Evolutionary conservation across 805 yeast species (phyloP).

Genomic region (Wickerhamiella spandovensis): DNA sequence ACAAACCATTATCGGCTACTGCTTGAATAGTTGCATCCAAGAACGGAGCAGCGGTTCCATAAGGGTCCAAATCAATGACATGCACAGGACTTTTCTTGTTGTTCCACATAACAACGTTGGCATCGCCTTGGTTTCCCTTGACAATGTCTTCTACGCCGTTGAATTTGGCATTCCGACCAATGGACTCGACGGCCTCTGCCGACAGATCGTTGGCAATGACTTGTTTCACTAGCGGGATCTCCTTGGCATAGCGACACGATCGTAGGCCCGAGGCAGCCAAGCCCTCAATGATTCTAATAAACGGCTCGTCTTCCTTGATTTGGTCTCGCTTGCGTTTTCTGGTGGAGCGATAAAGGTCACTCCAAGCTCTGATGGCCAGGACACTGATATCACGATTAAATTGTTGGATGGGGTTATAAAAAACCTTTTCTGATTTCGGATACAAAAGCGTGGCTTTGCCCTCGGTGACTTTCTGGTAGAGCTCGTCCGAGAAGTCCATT

Average conservation of each 20-base stretch:
- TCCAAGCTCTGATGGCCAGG: constrained; percentile 77
- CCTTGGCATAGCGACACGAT: constrained; percentile 86
- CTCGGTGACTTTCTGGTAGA: constrained; percentile 33
- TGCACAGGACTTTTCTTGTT: constrained; percentile 40
- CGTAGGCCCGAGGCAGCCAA: constrained; percentile 90
- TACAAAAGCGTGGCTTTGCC: constrained; percentile 76
- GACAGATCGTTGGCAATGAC: constrained; percentile 85
- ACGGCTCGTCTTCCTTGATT: constrained; percentile 26
- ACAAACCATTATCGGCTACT: constrained; percentile 70
- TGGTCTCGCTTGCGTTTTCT: constrained; percentile 12
- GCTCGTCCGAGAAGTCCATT: not conserved
- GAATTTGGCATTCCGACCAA: constrained; percentile 53
- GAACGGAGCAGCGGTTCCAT: constrained; percentile 95
- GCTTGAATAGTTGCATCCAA: constrained; percentile 81
- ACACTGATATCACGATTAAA: constrained; percentile 88
- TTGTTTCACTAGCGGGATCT: constrained; percentile 59
- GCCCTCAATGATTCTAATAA: constrained; percentile 70
- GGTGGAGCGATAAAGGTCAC: constrained; percentile 35
- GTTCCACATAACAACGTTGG: constrained; percentile 65
- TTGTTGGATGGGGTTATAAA: constrained; percentile 93
- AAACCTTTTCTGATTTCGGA: constrained; percentile 72
- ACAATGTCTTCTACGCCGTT: constrained; percentile 50
- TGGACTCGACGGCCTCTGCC: constrained; percentile 72
- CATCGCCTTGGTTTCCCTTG: constrained; percentile 69
- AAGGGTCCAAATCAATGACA: constrained; percentile 89